Conservation (phyloP, 495 filamentous ascomycete genomes). For the Aspergillus conjunctus region DNA sequence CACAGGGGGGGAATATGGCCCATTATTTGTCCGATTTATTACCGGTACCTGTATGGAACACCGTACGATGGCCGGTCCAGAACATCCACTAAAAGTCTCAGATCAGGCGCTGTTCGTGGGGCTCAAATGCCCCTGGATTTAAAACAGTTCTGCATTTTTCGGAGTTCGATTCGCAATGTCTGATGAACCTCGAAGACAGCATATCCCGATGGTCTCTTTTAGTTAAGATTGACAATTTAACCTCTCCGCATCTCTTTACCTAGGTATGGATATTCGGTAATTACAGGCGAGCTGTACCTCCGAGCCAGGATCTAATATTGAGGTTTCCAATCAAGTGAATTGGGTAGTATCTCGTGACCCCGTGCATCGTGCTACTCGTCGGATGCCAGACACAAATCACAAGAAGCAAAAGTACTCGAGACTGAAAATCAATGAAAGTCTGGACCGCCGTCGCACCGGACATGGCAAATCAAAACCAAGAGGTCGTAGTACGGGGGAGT, state of each 20-base stretch:
- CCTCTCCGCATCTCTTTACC: too few species aligned
- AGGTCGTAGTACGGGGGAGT: not conserved
- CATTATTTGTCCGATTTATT: conserved; percentile 13
- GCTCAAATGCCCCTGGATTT: conserved; percentile 16
- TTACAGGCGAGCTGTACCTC: not conserved
- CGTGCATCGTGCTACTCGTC: not conserved
- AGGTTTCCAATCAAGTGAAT: not conserved
- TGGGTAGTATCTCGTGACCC: conserved; percentile 8
- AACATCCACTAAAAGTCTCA: not conserved
- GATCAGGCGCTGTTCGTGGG: conserved; percentile 21
- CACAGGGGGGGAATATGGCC: conserved; percentile 10
- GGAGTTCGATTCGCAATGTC: not conserved
- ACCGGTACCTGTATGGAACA: conserved; percentile 12
- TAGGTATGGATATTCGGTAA: too few species aligned
- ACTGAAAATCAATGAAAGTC: not conserved
- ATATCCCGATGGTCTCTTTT: too few species aligned
- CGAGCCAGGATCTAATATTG: not conserved
- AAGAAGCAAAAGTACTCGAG: not conserved
- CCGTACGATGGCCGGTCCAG: conserved; percentile 2
- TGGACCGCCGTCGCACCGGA: not conserved
- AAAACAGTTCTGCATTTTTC: not conserved
- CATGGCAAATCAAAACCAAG: not conserved
- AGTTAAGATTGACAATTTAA: too few species aligned
- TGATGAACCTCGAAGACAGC: not conserved
- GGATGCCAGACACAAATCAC: not conserved